These are phyloP conservation scores for Syzygium malaccense DNA, from an alignment of 441 rosid species.

Conservation along the genomic window DNA sequence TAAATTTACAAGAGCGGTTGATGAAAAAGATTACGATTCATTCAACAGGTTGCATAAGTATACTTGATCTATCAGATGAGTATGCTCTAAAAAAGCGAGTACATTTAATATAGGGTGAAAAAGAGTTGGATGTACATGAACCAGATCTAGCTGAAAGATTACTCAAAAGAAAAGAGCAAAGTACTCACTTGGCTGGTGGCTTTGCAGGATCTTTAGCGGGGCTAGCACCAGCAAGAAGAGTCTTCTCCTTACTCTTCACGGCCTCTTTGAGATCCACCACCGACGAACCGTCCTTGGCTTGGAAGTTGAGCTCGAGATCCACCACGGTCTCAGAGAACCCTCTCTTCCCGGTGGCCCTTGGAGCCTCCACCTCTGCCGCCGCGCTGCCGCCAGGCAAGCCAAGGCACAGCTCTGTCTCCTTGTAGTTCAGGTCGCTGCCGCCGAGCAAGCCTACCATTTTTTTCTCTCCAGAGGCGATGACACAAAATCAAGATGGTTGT, in stretches of 20 bases:
- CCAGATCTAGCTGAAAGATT: not conserved
- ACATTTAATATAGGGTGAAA: not conserved
- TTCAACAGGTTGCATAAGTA: not conserved
- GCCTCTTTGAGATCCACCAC: slow-evolving; percentile 38
- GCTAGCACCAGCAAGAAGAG: slow-evolving; percentile 14
- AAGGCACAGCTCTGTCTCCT: slow-evolving; percentile 82
- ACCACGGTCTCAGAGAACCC: slow-evolving; percentile 74
- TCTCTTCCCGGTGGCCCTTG: slow-evolving; percentile 58
- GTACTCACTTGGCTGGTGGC: slow-evolving; percentile 76
- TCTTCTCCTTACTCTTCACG: slow-evolving; percentile 22
- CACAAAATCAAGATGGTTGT: not conserved
- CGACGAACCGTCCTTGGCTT: slow-evolving; percentile 30
- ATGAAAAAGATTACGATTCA: not conserved
- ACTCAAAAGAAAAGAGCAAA: not conserved
- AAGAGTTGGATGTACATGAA: not conserved
- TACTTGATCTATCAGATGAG: not conserved
- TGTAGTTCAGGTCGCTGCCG: slow-evolving; percentile 33
- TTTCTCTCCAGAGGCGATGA: not conserved
- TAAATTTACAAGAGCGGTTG: not conserved
- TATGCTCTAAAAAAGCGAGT: not conserved
- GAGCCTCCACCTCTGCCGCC: slow-evolving; percentile 31
- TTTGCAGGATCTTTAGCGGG: slow-evolving; percentile 41
- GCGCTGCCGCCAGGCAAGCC: slow-evolving; percentile 54
- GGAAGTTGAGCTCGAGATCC: slow-evolving; percentile 76
- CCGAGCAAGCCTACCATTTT: slow-evolving; percentile 13